Conservation (phyloP, 441 rosid genomes). For the Capsella rubella region DNA sequence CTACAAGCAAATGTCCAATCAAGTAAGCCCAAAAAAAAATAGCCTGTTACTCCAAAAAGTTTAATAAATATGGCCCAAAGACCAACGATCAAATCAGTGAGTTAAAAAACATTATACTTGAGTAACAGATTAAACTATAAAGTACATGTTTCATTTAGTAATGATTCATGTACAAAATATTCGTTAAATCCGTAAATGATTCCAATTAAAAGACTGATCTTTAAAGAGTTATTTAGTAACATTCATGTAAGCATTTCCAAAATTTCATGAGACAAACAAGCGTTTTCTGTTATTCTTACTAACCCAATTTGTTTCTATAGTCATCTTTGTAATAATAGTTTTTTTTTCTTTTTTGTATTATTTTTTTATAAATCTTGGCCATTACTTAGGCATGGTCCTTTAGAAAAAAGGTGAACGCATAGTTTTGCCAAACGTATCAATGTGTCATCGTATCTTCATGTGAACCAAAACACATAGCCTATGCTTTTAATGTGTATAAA, state of each 20-base stretch:
- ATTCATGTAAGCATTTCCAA: not conserved
- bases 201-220: too few species aligned
- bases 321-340: not conserved
- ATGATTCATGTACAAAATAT: too few species aligned
- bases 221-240: too few species aligned
- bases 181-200: too few species aligned
- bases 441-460: constrained; percentile 19
- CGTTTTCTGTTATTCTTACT: not conserved
- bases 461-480: constrained; percentile 27
- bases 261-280: not conserved
- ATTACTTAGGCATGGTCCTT: constrained; percentile 20
- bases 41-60: too few species aligned
- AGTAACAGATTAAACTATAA: too few species aligned
- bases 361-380: not conserved
- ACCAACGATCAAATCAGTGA: too few species aligned
- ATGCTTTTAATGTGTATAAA: constrained; percentile 32
- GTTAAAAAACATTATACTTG: too few species aligned
- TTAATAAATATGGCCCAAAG: too few species aligned
- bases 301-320: not conserved
- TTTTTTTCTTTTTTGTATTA: not conserved
- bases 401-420: not conserved
- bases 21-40: not conserved
- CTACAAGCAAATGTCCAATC: not conserved
- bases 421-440: constrained; percentile 28
- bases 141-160: too few species aligned